Evolutionary conservation across 2,329 filamentous ascomycete genomes (phyloP), one percentile per base, ranked within the genome.

Genomic region (Hymenoscyphus fraxineus): DNA sequence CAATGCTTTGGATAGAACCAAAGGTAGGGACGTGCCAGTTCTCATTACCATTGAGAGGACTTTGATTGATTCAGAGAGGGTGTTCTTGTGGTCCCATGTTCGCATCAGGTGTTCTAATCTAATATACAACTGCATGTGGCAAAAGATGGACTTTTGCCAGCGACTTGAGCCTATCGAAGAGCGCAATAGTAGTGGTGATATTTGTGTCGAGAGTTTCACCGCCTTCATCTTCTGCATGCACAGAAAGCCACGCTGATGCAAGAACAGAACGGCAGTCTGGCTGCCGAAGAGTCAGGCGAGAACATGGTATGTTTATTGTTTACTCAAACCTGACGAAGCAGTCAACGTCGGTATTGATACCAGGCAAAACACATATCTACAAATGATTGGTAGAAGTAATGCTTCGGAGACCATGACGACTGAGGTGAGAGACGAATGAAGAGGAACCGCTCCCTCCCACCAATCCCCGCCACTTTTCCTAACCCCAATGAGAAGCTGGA

Each of bases 221-320:
- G 44, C 58, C 51, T 40, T 51, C n/a, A n/a, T 40, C 27, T 58
- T 39, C 38, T 56, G 61, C 58, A 27, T 55, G 35, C 57, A 22
- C 27, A 58, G 47, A 35, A 35, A 35, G 54, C 56, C 27, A 59
- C 27, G 55, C 19, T 35, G 16, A 41, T 40, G 56, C 41, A 35
- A 59, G 27, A 56, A 22, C 27, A 60, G 19, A 60, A 41, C 63
- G 63, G 59, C 63, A 62, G 59, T 59, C 63, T 44, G 59, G n/a
- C 35, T 38, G 27, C 44, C 60, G 54, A n/a, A 51, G 15, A 35
- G 35, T 35, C 35, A 35, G 57, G 58, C 35, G 19, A 47, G 54
- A 22, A 58, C 19, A 27, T 58, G 19, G 41, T 47, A 47, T 47
- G 16, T 47, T 47, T 47, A 35, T 35, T 35, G 9, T 35, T 35